Evolutionary conservation across 306 rosid genomes (phyloP), one percentile per base, ranked within the genome.

Genomic region (Benincasa hispida): DNA sequence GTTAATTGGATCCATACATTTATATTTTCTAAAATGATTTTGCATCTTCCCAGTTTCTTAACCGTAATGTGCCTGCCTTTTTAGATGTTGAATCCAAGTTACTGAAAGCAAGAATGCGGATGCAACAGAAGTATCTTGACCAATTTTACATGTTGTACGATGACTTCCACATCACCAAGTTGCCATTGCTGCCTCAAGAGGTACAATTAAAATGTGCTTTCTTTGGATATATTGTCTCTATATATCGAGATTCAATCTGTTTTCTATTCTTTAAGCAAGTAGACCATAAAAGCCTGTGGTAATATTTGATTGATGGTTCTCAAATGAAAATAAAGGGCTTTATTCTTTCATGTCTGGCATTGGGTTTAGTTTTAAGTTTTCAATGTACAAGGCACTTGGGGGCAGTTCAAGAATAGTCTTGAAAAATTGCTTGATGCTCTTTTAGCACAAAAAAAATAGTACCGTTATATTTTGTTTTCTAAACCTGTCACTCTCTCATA

Each of bases 91-190:
- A 95, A 79, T 92, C 99, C 78, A 92, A 84, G 84, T 85, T 95
- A 74, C 96, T 95, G 30, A 88, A 90, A 88, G 93, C 98, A 58
- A 95, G 99, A 82, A 95, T 95, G 99, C 92, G 90, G 75, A 95
- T 95, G 99, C 99, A 95, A 82, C 86, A 92, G 67, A 95, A 90
- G 84, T 95, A 95, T 80, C 87, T 92, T 41, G 91, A 95, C 74
- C 99, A 95, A 74, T 95, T 95, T 84, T 95, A 95, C 88, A 83
- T 90, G 97, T 84, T 95, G 90, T 95, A 95, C 67, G 99, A 95
- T 69, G 99, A 92, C 85, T 95, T 95, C 21, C 80, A 92, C 81
- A 90, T 95, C 78, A 92, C 93, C 81, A 92, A 92, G 87, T 88
- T 95, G 76, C 99, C 99, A 50, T 87, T 95, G 80, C 92, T 95